A percentile compares a stretch with the other conserved stretches of the same genome.
Evolutionary conservation across 768 basidiomycete species (phyloP).

Genomic region (Rhodotorula toruloides): DNA sequence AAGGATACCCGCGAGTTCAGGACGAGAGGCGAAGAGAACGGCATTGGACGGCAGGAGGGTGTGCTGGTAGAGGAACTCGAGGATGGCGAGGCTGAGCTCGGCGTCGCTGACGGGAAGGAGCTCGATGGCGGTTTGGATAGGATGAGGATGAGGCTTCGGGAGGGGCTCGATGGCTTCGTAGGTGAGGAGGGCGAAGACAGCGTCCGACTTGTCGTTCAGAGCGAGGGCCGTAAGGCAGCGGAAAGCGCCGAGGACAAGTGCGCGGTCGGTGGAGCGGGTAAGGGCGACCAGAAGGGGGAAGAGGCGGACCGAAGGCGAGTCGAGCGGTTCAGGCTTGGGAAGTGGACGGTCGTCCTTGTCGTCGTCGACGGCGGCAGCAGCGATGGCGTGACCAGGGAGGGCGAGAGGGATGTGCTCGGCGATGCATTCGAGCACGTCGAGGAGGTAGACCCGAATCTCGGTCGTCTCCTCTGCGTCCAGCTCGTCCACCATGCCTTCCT

Average conservation of each 20-base stretch:
- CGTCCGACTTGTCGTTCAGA: slow-evolving; percentile 36
- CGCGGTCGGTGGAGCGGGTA: slow-evolving; percentile 61
- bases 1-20: slow-evolving; percentile 35
- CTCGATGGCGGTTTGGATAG: slow-evolving; percentile 37
- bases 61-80: slow-evolving; percentile 44
- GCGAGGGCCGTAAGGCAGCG: slow-evolving; percentile 57
- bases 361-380: background rate
- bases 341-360: slow-evolving; percentile 18
- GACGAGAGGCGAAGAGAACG: slow-evolving; percentile 23
- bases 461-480: slow-evolving; percentile 34
- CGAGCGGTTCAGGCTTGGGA: slow-evolving; percentile 39
- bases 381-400: slow-evolving; percentile 24
- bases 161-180: slow-evolving; percentile 11
- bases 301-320: slow-evolving; percentile 53
- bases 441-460: slow-evolving; percentile 46
- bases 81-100: slow-evolving; percentile 29
- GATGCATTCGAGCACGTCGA: slow-evolving; percentile 45
- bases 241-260: slow-evolving; percentile 65
- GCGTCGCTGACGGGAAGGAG: slow-evolving; percentile 38
- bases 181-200: slow-evolving; percentile 34
- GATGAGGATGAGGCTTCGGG: slow-evolving; percentile 24
- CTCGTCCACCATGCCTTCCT: slow-evolving; percentile 15
- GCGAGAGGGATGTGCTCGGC: slow-evolving; percentile 36
- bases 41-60: slow-evolving; percentile 39
- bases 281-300: slow-evolving; percentile 47